Evolutionary conservation across 2,329 filamentous ascomycete species (phyloP).

Genomic region (Penicillium sp.): DNA sequence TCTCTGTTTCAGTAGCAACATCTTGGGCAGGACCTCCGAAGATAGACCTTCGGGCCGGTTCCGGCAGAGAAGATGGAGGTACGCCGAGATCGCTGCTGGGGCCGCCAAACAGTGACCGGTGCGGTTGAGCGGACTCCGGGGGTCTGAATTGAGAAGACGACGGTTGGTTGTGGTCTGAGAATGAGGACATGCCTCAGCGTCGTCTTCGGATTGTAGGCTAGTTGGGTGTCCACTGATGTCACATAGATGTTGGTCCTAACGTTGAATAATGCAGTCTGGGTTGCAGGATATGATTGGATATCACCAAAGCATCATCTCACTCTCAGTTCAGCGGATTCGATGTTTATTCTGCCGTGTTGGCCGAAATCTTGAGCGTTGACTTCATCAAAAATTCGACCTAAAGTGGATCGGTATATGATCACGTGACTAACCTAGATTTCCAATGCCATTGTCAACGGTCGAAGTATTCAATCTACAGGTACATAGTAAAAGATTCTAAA

Average conservation of each 20-base stretch:
- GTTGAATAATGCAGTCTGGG: not conserved
- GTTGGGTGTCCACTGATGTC: slow-evolving; percentile 2
- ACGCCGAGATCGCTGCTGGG: slow-evolving; percentile 23
- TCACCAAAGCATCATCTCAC: not conserved
- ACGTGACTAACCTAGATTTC: slow-evolving; percentile 4
- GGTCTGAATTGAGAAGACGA: slow-evolving; percentile 19
- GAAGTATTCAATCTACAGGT: not conserved
- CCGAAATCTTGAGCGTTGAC: not conserved
- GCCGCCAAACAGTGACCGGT: slow-evolving; percentile 19
- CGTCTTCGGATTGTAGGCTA: not conserved
- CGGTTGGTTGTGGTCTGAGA: slow-evolving; percentile 14
- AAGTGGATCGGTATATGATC: slow-evolving; percentile 6
- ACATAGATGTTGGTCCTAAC: slow-evolving; percentile 1
- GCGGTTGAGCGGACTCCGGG: slow-evolving; percentile 19
- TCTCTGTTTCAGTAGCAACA: slow-evolving; percentile 14
- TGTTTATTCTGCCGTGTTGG: not conserved
- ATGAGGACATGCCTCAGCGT: slow-evolving; percentile 28
- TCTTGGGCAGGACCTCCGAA: slow-evolving; percentile 28
- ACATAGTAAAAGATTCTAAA: too few relatives aligned
- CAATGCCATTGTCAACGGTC: not conserved
- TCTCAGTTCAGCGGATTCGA: not conserved
- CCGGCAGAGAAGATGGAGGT: slow-evolving; percentile 29
- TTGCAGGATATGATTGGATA: not conserved
- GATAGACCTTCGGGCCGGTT: slow-evolving; percentile 21
- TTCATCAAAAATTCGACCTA: slow-evolving; percentile 9